Conservation (phyloP, 164 flowering plant species). For the Macadamia tetraphylla region DNA sequence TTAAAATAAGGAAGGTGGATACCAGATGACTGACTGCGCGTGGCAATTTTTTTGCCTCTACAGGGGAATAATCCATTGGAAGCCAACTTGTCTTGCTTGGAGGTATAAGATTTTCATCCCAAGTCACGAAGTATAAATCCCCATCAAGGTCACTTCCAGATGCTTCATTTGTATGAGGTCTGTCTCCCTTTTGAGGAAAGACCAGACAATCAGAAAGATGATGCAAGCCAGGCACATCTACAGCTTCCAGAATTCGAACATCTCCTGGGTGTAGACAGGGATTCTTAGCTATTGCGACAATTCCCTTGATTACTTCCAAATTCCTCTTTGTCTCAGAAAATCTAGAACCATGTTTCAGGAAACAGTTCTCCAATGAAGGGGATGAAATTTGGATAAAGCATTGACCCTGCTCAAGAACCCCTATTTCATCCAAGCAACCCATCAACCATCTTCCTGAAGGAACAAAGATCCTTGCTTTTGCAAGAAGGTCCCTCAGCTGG, state of each 20-base stretch:
- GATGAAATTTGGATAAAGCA: conserved; percentile 86
- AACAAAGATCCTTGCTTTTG: conserved; percentile 87
- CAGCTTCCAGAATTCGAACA: conserved; percentile 80
- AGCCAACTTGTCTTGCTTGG: conserved; percentile 69
- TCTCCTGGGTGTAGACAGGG: conserved; percentile 99
- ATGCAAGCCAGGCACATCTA: conserved; percentile 66
- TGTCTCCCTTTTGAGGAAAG: conserved; percentile 89
- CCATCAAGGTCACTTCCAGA: conserved; percentile 99
- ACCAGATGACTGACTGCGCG: conserved; percentile 30
- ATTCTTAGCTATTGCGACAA: conserved; percentile 78
- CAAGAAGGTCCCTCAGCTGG: conserved; percentile 76
- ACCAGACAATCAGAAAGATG: conserved; percentile 88
- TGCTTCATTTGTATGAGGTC: conserved; percentile 92
- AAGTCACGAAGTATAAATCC: conserved; percentile 83
- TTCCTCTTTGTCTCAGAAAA: conserved; percentile 45
- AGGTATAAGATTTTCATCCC: conserved; percentile 83
- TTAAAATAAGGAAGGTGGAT: too few relatives aligned
- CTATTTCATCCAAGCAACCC: conserved; percentile 87
- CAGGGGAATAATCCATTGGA: conserved; percentile 80
- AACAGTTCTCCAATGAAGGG: conserved; percentile 65
- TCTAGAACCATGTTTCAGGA: conserved; percentile 62
- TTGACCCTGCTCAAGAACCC: conserved; percentile 81
- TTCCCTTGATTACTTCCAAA: conserved; percentile 51
- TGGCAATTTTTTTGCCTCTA: conserved; percentile 31
- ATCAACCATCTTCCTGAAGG: conserved; percentile 81